Evolutionary conservation across 1,284 basidiomycete genomes (phyloP).

Genomic region (Moesziomyces globuligerus): DNA sequence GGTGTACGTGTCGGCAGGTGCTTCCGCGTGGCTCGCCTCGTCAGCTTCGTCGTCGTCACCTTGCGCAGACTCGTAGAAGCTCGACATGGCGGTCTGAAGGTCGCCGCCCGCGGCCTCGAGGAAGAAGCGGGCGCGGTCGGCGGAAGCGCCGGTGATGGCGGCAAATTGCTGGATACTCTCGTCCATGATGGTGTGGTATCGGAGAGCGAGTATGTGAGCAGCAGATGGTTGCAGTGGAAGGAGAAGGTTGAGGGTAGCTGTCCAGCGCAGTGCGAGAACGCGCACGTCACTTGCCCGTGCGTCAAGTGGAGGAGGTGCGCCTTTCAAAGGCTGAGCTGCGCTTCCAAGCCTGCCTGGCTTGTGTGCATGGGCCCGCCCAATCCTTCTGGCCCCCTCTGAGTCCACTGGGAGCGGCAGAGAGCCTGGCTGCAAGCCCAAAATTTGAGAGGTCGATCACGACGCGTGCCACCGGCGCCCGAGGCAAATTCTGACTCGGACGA

Average conservation of each 20-base stretch:
- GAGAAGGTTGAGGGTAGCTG: neutral
- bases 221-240: conserved; percentile 1
- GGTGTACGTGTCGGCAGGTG: conserved; percentile 23
- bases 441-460: neutral
- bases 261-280: neutral
- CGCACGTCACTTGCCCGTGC: neutral
- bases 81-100: conserved; percentile 66
- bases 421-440: neutral
- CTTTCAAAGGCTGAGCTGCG: neutral
- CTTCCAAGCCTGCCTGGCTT: neutral
- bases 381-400: neutral
- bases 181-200: conserved; percentile 43
- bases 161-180: conserved; percentile 57
- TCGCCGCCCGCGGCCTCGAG: conserved; percentile 67
- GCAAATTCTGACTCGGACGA: neutral
- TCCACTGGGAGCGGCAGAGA: neutral
- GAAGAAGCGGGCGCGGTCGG: conserved; percentile 67
- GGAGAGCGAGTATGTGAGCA: neutral
- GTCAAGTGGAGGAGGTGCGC: conserved; percentile 1
- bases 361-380: neutral
- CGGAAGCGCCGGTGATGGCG: conserved; percentile 65
- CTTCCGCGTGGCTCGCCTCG: conserved; percentile 4
- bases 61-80: conserved; percentile 65
- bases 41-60: conserved; percentile 10
- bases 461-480: neutral